A percentile compares a stretch with the other conserved stretches of the same genome.
These are phyloP conservation scores for Melampsora larici-populina DNA, from an alignment of 1,284 basidiomycete species.

Conservation along the genomic window DNA sequence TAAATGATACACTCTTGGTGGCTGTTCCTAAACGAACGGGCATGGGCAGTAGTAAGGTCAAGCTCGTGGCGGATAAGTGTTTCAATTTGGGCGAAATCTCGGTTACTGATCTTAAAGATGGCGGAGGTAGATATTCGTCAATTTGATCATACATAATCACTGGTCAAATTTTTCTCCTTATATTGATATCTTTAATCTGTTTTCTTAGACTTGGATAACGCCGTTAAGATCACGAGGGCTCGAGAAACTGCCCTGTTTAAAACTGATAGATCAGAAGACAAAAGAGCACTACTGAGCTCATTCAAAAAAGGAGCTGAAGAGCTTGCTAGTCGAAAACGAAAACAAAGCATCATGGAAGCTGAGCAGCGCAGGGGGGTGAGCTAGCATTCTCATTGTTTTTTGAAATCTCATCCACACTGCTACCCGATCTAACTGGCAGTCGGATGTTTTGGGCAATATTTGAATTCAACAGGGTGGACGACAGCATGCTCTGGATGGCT, in stretches of 20 bases:
- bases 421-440: not conserved
- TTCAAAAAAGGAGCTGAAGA: slow-evolving; percentile 92
- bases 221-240: slow-evolving; percentile 88
- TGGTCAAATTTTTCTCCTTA: not conserved
- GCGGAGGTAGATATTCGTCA: slow-evolving; percentile 56
- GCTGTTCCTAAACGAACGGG: slow-evolving; percentile 59
- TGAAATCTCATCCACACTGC: not conserved
- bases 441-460: not conserved
- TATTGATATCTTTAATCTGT: not conserved
- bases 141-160: not conserved
- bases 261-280: slow-evolving; percentile 74
- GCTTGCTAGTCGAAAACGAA: slow-evolving; percentile 76
- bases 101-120: slow-evolving; percentile 92
- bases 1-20: slow-evolving; percentile 86
- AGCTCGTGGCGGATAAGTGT: slow-evolving; percentile 82
- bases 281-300: slow-evolving; percentile 76
- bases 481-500: not conserved
- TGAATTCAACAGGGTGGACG: not conserved
- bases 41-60: slow-evolving; percentile 60
- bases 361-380: slow-evolving; percentile 71
- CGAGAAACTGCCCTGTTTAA: slow-evolving; percentile 93
- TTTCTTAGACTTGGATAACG: slow-evolving; percentile 72
- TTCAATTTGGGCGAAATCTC: slow-evolving; percentile 89
- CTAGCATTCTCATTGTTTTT: slow-evolving; percentile 43
- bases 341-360: slow-evolving; percentile 86